Percentiles rank a stretch among this genome's conserved stretches.
These are phyloP conservation scores for Starmera stellimalicola DNA, from an alignment of 1,139 yeast genomes.

Conservation along the genomic window DNA sequence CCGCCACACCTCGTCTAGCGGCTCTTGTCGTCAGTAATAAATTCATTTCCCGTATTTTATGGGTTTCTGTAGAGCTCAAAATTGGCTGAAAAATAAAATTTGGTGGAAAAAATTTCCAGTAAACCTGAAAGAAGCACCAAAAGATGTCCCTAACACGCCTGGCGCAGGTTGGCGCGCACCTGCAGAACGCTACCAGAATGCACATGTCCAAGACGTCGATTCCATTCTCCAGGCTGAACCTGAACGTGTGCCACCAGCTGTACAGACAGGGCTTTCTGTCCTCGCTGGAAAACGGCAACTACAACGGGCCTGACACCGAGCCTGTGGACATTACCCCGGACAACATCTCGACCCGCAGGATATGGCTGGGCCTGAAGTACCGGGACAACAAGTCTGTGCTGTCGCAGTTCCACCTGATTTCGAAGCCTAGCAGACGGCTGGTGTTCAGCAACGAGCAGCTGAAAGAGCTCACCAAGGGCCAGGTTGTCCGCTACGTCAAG, in stretches of 20 bases:
- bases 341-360: conserved; percentile 74
- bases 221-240: conserved; percentile 76
- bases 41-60: no score
- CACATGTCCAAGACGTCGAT: conserved; percentile 67
- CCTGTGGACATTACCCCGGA: conserved; percentile 82
- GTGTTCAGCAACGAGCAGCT: conserved; percentile 55
- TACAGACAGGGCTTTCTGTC: conserved; percentile 88
- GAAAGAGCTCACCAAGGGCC: conserved; percentile 66
- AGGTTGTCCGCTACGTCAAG: conserved; percentile 60
- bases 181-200: conserved; percentile 81
- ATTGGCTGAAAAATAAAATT: no score
- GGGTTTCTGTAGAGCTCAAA: no score
- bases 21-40: no score
- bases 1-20: no score
- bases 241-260: conserved; percentile 74
- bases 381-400: conserved; percentile 74
- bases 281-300: conserved; percentile 80
- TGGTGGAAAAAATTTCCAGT: no score
- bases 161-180: conserved; percentile 79
- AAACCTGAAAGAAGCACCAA: background rate
- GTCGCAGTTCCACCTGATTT: conserved; percentile 59
- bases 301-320: conserved; percentile 70
- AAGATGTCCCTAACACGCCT: conserved; percentile 76
- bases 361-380: conserved; percentile 90
- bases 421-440: conserved; percentile 79